Evolutionary conservation across 495 filamentous ascomycete genomes (phyloP), one percentile per base, ranked within the genome.

Genomic region (Penicillium parvum): DNA sequence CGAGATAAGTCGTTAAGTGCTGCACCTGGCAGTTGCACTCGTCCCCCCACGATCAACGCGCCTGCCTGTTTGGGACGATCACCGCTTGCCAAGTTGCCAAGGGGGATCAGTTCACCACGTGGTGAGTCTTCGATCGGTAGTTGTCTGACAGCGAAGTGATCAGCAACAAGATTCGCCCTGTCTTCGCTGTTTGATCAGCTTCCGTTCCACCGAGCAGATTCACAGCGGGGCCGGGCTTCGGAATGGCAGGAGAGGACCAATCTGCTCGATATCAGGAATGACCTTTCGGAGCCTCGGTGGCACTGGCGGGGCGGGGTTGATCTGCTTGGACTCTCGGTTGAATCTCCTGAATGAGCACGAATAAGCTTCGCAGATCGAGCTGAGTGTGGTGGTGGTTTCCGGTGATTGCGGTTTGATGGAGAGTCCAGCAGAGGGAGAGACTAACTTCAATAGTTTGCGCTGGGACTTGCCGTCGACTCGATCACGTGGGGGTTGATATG

Each of bases 361-460:
- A 36, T 17, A 47, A 47, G 37, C 44, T 40, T 47, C 30, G 1
- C 5, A 4, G 23, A 32, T 29, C 23, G 7, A 14, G 26, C 20
- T 14, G 12, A 25, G n/a, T n/a, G n/a, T n/a, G n/a, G n/a, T n/a
- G n/a, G n/a, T n/a, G n/a, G n/a, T n/a, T 8, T 28, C 15, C 23
- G 7, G 17, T 10, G 11, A 22, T 21, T 35, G 23, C 7, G 17
- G 19, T 17, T 40, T 28, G 15, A n/a, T 23, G 14, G 20, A 25
- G 25, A 28, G 3, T 39, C 29, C 19, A 40, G 26, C 37, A 21
- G 16, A n/a, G n/a, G n/a, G n/a, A n/a, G n/a, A 6, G 11, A 33
- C 12, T 45, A 45, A 41, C 45, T 50, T 45, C 41, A 45, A 45
- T 41, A 50, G 42, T 36, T 18, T 10, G 14, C 45, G 32, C 47